Evolutionary conservation across 1,139 yeast species (phyloP), one percentile per base, ranked within the genome.

Genomic region (Suhomyces yuchorum): DNA sequence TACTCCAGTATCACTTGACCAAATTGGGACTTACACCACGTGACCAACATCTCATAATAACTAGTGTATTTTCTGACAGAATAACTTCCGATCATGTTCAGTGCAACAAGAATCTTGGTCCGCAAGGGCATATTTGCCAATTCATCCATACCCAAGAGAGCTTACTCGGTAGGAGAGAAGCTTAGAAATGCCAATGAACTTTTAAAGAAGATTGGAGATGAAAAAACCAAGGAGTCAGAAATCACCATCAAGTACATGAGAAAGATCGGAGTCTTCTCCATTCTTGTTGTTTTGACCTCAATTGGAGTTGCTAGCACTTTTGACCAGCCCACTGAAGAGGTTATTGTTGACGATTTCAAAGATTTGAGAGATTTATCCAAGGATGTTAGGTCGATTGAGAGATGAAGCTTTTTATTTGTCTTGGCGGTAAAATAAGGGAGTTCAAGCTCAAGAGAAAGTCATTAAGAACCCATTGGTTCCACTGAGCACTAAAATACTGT

Each of bases 141-240:
- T 11, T 15, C 33, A 11, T 8, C 6, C 23, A n/a, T 17, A 17
- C 22, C 41, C 12, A 38, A 24, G 14, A 40, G 59, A 44, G 12
- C 19, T 32, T 54, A 53, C 44, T 45, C 55, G 11, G 44, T 54
- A 36, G 46, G 49, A 19, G 47, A 41, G 35, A 57, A 52, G 46
- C 50, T 61, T 39, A 55, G 56, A 43, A 46, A 54, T 14, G 53
- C 65, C 45, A 65, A 68, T 50, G 48, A 51, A 33, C 46, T 55
- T 33, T 52, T 66, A 30, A 63, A 67, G 48, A 61, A 61, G 43
- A 63, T 72, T 15, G 75, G 71, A 7, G 70, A 68, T 42, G 78
- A 72, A 40, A 60, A 60, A 23, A 56, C 74, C n/a, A 51, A 53
- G 26, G 73, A 66, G 42, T 65, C 77, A 3, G 58, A 64, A 40